Evolutionary conservation across 441 rosid species (phyloP).

Genomic region (Eutrema salsugineum): DNA sequence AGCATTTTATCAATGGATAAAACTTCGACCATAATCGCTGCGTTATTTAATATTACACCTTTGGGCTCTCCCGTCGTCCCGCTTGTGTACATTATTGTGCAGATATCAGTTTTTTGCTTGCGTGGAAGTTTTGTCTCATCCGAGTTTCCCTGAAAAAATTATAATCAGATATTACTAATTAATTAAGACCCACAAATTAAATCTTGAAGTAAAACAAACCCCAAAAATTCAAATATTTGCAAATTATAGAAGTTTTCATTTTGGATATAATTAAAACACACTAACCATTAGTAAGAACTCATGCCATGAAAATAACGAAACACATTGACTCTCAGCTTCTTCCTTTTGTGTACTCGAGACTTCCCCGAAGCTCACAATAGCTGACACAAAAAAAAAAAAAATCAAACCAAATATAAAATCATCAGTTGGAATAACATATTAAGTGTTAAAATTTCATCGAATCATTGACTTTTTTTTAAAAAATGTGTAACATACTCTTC

Average conservation of each 20-base stretch:
- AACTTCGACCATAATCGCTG: constrained; percentile 63
- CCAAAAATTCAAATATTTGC: not conserved
- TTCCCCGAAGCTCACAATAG: constrained; percentile 72
- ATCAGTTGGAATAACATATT: not conserved
- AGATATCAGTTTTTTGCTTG: constrained; percentile 62
- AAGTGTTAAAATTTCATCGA: not conserved
- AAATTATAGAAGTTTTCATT: not conserved
- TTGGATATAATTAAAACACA: not conserved
- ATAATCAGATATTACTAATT: not conserved
- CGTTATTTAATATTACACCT: constrained; percentile 79
- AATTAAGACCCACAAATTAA: not conserved
- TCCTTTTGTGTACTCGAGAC: constrained; percentile 54
- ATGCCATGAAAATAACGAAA: constrained; percentile 76
- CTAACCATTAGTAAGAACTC: constrained; percentile 64
- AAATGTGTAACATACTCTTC: constrained; percentile 52
- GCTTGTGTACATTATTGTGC: constrained; percentile 93
- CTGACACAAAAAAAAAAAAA: constrained; percentile 31
- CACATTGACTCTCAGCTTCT: constrained; percentile 68
- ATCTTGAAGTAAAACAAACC: not conserved
- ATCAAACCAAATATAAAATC: not conserved
- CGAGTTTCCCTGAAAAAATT: constrained; percentile 49
- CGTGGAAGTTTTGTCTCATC: constrained; percentile 54
- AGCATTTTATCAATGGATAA: constrained; percentile 68
- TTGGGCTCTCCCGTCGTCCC: constrained; percentile 98
- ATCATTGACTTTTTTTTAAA: not conserved